phyloP scores from a whole-genome alignment of 306 rosid genomes.

The Quercus suber region DNA sequence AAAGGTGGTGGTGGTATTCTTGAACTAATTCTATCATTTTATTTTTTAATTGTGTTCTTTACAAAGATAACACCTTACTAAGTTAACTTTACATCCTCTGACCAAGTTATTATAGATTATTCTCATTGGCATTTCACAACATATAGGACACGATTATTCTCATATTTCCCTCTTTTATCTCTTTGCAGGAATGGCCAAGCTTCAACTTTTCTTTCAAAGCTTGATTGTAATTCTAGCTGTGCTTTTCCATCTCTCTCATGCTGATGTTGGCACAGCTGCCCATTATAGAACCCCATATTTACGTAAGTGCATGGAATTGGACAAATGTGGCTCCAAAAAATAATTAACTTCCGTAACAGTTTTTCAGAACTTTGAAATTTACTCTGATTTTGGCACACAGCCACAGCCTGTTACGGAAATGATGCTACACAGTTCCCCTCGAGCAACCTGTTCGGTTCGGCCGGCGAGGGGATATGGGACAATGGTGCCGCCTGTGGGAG shows the following conservation, averaged over 20 bases:
- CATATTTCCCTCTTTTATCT: too few relatives aligned
- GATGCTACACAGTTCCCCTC: conserved; percentile 46
- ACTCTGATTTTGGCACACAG: conserved; percentile 13
- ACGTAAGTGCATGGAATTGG: conserved; percentile 35
- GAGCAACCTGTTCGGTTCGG: conserved; percentile 61
- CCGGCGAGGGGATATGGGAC: conserved; percentile 87
- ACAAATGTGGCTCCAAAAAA: neutral
- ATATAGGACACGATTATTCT: too few relatives aligned
- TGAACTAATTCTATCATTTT: too few relatives aligned
- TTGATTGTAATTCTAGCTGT: conserved; percentile 14
- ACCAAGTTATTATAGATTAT: too few relatives aligned
- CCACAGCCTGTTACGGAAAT: conserved; percentile 52
- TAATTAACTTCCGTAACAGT: neutral
- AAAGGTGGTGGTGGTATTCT: too few relatives aligned
- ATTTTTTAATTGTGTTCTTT: too few relatives aligned
- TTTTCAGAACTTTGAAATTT: neutral
- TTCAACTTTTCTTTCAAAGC: neutral
- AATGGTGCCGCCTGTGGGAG: conserved; percentile 91
- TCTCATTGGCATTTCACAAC: too few relatives aligned
- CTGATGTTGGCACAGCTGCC: conserved; percentile 67
- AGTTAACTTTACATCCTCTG: too few relatives aligned
- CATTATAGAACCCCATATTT: conserved; percentile 51
- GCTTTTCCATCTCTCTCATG: conserved; percentile 27
- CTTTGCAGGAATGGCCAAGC: conserved; percentile 27
- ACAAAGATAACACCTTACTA: too few relatives aligned